Evolutionary conservation across 345 rosid genomes (phyloP), one percentile per base, ranked within the genome.

Genomic region (Xanthoceras sorbifolium): DNA sequence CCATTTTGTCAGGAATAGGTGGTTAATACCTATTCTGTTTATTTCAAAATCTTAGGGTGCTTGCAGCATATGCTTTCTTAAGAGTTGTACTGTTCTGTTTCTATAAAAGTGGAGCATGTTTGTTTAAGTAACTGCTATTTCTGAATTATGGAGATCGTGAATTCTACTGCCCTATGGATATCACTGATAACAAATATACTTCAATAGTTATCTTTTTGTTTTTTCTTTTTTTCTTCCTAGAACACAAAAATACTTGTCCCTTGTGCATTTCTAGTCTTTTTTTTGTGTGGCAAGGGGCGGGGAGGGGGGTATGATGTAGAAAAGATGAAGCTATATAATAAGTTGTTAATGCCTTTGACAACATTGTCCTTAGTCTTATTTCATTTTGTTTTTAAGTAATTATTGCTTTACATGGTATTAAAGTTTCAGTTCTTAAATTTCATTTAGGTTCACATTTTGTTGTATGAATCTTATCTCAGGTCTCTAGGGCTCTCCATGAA

Each of bases 401-500:
- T 65, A 32, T 40, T 64, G 20, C 29, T 62, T 6, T 59, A n/a
- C 2, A 1, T 38, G 22, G 5, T 25, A 14, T 48, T 22, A 57
- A 57, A 23, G 9, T 57, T 59, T 9, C 11, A 31, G 64, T 20
- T 26, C 23, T 59, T 60, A 57, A n/a, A 0, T 63, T 77, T 72
- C 26, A 69, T 76, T 6, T 62, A 63, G 29, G 9, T 68, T 69
- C 20, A 4, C 31, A 57, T 78, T 23, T 28, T 22, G 64, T 72
- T 71, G 11, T 75, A 28, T 50, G 20, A 44, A 59, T 57, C 48
- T 55, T 31, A 26, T 80, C 66, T 34, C 88, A 90, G 91, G 89
- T 87, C 76, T 63, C 69, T 50, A 86, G 89, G 82, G 85, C 85
- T 78, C 79, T 83, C 77, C 91, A 88, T 72, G 95, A 89, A 70